Evolutionary conservation across 805 yeast genomes (phyloP), one percentile per base, ranked within the genome.

Genomic region (Candida mattraensis): DNA sequence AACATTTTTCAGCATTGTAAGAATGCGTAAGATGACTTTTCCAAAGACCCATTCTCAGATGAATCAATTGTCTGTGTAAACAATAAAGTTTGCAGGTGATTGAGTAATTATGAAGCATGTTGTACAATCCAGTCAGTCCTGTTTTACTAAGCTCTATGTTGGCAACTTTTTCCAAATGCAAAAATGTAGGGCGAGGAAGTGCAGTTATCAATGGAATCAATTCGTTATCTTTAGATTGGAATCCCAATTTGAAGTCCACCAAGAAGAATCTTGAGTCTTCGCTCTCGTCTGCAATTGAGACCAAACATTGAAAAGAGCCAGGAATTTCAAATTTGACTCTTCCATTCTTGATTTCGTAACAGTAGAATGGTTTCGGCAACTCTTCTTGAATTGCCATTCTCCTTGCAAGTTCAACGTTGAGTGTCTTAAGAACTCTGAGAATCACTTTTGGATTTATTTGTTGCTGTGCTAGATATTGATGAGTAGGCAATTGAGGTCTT

Each of bases 341-440:
- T 10, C 98, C 99, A 59, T 91, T 80, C 36, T 70, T 67, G 13
- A 91, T 77, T 18, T 59, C 63, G 56, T 84, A 87, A 37, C 78
- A 70, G 22, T 76, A 62, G 48, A 86, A 84, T 24, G 74, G 72
- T 8, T 60, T 51, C 0, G 97, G 96, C 22, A 91, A 58, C 24
- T 74, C 74, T 39, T 68, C 69, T 18, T 76, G 69, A 12, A 80
- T 58, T 0, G 96, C 91, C 62, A 89, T 74, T 47, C 89, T 74
- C 5, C 87, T 75, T 2, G 89, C 75, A 11, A 89, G 61, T 18
- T 80, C 71, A 23, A 87, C 76, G 53, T 91, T 86, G 47, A 91
- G 68, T 50, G 84, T 81, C 35, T 67, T 65, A 30, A 91, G 60
- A 1, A 83, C 81, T 31, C 72, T 70, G 24, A 86, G 62, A 1